A percentile compares a stretch with the other conserved stretches of the same genome.
These are phyloP conservation scores for Groenewaldozyma salmanticensis DNA, from an alignment of 805 yeast species.

Conservation along the genomic window DNA sequence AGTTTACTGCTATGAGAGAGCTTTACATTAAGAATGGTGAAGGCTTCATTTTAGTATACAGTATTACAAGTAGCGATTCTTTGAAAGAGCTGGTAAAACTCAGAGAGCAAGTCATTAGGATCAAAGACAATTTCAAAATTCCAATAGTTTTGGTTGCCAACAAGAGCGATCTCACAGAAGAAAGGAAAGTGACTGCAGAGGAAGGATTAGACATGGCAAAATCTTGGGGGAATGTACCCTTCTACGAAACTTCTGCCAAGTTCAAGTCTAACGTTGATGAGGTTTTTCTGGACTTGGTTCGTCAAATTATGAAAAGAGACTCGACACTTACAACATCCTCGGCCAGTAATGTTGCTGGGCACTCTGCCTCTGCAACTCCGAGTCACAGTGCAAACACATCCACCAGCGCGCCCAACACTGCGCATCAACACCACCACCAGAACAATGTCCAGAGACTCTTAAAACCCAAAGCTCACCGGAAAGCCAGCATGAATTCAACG, in stretches of 20 bases:
- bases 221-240: slow-evolving; percentile 83
- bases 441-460: background rate
- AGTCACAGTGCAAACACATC: background rate
- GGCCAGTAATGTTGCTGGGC: slow-evolving; percentile 4
- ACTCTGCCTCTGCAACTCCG: slow-evolving; percentile 1
- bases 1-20: slow-evolving; percentile 93
- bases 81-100: slow-evolving; percentile 68
- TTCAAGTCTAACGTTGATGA: slow-evolving; percentile 82
- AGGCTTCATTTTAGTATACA: slow-evolving; percentile 81
- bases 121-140: slow-evolving; percentile 62
- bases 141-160: slow-evolving; percentile 91
- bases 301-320: slow-evolving; percentile 79
- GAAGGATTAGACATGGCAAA: slow-evolving; percentile 78
- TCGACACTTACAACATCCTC: slow-evolving; percentile 15
- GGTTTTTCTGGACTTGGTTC: slow-evolving; percentile 77
- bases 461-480: background rate
- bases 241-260: slow-evolving; percentile 91
- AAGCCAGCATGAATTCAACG: too few species aligned
- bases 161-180: slow-evolving; percentile 74
- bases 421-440: background rate
- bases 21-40: slow-evolving; percentile 61
- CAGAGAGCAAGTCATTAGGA: slow-evolving; percentile 74
- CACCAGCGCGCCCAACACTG: slow-evolving; percentile 1
- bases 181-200: slow-evolving; percentile 65
- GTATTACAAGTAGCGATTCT: slow-evolving; percentile 69